phyloP scores from a whole-genome alignment of 768 basidiomycete genomes.

The Chalciporus piperatus region DNA sequence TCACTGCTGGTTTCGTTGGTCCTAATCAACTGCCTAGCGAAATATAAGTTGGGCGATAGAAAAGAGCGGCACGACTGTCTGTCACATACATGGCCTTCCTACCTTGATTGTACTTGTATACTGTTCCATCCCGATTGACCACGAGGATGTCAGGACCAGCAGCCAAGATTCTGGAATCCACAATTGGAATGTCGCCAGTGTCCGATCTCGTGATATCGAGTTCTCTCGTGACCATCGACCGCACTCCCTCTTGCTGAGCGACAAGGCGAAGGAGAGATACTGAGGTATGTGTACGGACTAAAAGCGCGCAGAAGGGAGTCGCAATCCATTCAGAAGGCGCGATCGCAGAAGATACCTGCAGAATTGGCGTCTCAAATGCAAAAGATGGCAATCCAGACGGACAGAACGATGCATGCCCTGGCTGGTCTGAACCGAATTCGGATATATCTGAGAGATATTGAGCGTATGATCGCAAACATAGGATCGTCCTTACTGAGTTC shows the following conservation, averaged over 20 bases:
- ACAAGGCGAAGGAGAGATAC: conserved; percentile 41
- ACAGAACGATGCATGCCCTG: conserved; percentile 18
- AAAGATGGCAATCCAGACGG: conserved; percentile 41
- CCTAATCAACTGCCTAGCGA: conserved; percentile 21
- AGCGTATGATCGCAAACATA: conserved; percentile 1
- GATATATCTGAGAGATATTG: conserved; percentile 46
- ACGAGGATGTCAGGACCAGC: conserved; percentile 35
- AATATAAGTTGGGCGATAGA: conserved; percentile 1
- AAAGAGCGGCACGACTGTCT: background rate
- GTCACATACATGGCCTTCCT: conserved; percentile 40
- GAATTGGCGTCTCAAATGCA: conserved; percentile 65
- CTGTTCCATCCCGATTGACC: conserved; percentile 50
- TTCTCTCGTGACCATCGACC: conserved; percentile 30
- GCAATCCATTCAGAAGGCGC: conserved; percentile 12
- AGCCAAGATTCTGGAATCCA: conserved; percentile 46
- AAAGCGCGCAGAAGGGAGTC: conserved; percentile 17
- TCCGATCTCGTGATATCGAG: conserved; percentile 40
- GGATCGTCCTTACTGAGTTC: conserved; percentile 54
- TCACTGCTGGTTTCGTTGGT: conserved; percentile 4
- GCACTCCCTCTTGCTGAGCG: background rate
- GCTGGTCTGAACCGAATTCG: conserved; percentile 26
- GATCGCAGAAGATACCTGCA: conserved; percentile 50
- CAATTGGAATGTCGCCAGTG: conserved; percentile 38
- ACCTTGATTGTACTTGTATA: conserved; percentile 46
- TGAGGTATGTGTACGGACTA: conserved; percentile 47